A percentile compares a stretch with the other conserved stretches of the same genome.
Conservation (phyloP, 176 grass and related monocot genomes). For the Bromus sterilis region DNA sequence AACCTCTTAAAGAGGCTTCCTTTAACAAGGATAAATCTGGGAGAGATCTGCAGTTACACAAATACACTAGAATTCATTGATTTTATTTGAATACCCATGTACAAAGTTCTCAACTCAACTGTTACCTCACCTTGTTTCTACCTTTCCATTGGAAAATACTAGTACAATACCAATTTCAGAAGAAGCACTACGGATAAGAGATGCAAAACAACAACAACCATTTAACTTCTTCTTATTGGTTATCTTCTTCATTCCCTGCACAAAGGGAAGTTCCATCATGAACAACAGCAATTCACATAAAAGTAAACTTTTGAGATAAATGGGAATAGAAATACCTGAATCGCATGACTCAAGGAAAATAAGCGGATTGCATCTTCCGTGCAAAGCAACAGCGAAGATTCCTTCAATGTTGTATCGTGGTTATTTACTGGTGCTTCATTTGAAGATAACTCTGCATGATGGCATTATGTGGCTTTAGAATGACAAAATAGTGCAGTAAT, state of each 20-base stretch:
- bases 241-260: conserved; percentile 84
- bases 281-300: background rate
- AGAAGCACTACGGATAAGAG: conserved; percentile 55
- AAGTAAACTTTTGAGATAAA: background rate
- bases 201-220: conserved; percentile 57
- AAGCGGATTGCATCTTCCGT: conserved; percentile 81
- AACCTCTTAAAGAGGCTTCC: conserved; percentile 56
- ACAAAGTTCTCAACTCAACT: background rate
- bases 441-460: conserved; percentile 30
- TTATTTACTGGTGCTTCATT: conserved; percentile 15
- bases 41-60: conserved; percentile 68
- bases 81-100: background rate
- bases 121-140: conserved; percentile 70
- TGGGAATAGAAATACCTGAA: conserved; percentile 63
- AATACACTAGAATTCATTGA: background rate
- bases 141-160: conserved; percentile 64
- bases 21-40: conserved; percentile 86
- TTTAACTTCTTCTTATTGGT: conserved; percentile 71
- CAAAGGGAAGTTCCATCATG: background rate
- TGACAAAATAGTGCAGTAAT: background rate
- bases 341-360: conserved; percentile 63
- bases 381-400: conserved; percentile 71
- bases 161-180: conserved; percentile 66
- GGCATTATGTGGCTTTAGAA: conserved; percentile 14
- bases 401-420: conserved; percentile 36